phyloP scores from a whole-genome alignment of 495 filamentous ascomycete species.

The Xylaria bambusicola region DNA sequence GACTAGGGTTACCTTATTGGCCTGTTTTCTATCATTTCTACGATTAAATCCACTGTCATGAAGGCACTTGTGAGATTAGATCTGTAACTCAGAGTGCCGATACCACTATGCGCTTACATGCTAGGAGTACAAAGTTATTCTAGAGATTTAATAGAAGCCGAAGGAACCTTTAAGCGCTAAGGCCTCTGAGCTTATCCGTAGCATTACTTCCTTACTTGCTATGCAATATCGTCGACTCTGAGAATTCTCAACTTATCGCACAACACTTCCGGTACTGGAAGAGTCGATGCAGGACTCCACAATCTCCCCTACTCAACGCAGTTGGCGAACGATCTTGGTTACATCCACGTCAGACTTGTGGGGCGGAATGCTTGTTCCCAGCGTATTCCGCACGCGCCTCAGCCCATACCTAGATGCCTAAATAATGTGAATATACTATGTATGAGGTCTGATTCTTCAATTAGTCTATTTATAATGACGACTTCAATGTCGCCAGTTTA shows the following conservation, averaged over 20 bases:
- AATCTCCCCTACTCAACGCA: neutral
- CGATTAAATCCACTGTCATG: too few relatives aligned
- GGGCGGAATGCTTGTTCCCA: conserved; percentile 1
- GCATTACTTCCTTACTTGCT: too few relatives aligned
- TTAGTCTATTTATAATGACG: conserved; percentile 13
- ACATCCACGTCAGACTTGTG: conserved; percentile 30
- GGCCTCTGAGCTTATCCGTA: neutral
- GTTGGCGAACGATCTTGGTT: conserved; percentile 14
- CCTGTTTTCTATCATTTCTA: too few relatives aligned
- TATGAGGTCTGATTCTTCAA: neutral
- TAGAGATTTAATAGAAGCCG: too few relatives aligned
- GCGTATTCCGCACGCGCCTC: conserved; percentile 12
- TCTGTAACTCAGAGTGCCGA: neutral
- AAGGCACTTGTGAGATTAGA: too few relatives aligned
- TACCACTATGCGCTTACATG: too few relatives aligned
- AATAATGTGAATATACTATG: neutral
- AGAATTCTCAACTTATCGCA: neutral
- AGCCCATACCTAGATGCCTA: conserved; percentile 28
- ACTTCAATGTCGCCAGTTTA: neutral
- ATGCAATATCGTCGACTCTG: neutral
- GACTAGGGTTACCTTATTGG: too few relatives aligned
- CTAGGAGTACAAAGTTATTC: neutral
- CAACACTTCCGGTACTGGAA: neutral
- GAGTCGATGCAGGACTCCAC: neutral
- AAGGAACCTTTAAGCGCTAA: neutral